Evolutionary conservation across 805 yeast genomes (phyloP), one percentile per base, ranked within the genome.

Genomic region (Lipomyces starkeyi): DNA sequence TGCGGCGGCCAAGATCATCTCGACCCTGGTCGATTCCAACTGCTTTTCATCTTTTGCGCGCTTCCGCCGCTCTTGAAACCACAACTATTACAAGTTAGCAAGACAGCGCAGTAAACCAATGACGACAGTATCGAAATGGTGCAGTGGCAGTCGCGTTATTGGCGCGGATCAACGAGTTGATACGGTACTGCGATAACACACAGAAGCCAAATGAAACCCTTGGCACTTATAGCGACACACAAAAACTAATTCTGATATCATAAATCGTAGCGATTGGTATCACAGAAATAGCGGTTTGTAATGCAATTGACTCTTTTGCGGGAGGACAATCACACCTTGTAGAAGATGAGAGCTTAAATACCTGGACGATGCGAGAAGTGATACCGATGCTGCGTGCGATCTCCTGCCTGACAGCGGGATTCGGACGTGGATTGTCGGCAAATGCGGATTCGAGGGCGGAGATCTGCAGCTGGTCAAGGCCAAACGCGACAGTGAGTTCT

Each of bases 401-500:
- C 13, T 62, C 32, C n/a, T 70, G 67, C 22, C 69, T 56, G 2
- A 35, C 29, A 2, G 64, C 43, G 11, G 32, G 60, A 27, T 61
- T 64, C 14, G 69, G 71, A n/a, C 63, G 55, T 11, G 67, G 66
- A 57, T 65, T 69, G 17, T 70, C 73, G 8, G 56, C 61, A 59
- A 62, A 70, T n/a, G 68, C 73, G 29, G n/a, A 55, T 55, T 71
- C 73, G 32, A 71, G 70, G 34, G 49, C 61, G 22, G 59, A 58
- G 47, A 66, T 47, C 17, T 69, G 73, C 25, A 69, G 66, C 8
- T 59, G 57, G n/a, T 57, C 52, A 20, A 67, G 63, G 37, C 47
- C 63, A 52, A 59, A 63, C 35, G 68, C 56, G 27, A 57, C 57
- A 43, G 56, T 53, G 34, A 17, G 34, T 53, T 53, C n/a, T 25